Evolutionary conservation across 2,329 filamentous ascomycete genomes (phyloP), one percentile per base, ranked within the genome.

Genomic region (Dothidotthia symphoricarpi): DNA sequence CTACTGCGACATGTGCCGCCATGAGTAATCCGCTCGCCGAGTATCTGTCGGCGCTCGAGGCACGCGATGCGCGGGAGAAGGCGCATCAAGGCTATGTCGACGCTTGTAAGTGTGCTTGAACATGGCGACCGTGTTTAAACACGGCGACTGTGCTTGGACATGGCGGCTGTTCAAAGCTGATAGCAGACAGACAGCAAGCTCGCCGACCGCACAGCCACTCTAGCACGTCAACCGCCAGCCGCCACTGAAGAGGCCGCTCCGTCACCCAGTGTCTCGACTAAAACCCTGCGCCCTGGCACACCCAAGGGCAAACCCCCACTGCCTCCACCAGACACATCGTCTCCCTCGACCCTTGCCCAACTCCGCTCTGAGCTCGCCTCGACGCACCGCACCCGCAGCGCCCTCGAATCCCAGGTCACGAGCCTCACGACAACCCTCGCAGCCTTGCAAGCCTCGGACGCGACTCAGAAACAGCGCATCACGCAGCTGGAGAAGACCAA

Each of bases 11-110:
- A 51, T 17, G 31, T 51, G 10, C 63, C 61, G 51, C 61, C 63
- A 81, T 82, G 78, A 75, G 80, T 48, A 80, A 78, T 72, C 94
- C 90, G 86, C 79, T 83, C 59, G 82, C 86, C 51, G 86, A 94
- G 58, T 96, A 95, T 66, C 75, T 87, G 46, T 74, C 80, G 45
- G 84, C 85, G 49, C 75, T 97, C 50, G 77, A 81, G 53, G 82
- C 85, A 56, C 75, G 82, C 48, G 86, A 88, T 56, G 77, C 81
- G 58, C 77, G 81, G 47, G 85, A 88, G 59, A 76, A 80, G 58
- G 74, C 74, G 40, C 80, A 82, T 53, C 70, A 74, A 57, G 77
- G 82, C 35, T 77, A 94, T 45, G 85, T 95, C 57, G 77, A 88
- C 63, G 83, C 86, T 45, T 95, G 90, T 95, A 64, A 52, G 80